These are phyloP conservation scores for Solanum gandarillasii DNA, from an alignment of 257 asterid genomes.

Conservation along the genomic window DNA sequence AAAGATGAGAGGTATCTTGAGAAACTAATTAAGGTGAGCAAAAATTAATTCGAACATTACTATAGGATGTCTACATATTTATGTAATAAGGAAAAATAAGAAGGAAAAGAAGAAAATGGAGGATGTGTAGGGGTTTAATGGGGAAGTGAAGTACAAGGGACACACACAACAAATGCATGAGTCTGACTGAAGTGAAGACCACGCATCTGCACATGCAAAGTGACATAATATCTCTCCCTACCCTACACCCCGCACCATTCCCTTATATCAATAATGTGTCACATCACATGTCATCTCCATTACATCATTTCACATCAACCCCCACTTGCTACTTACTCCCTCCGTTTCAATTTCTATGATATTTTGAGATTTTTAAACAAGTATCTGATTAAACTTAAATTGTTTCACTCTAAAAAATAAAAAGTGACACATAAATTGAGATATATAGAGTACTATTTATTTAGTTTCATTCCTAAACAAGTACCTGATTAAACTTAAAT, in stretches of 20 bases:
- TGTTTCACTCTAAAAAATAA: too few relatives aligned
- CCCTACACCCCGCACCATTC: neutral
- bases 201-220: constrained; percentile 6
- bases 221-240: neutral
- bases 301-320: neutral
- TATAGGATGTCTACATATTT: too few relatives aligned
- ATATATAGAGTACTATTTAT: too few relatives aligned
- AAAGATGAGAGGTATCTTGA: too few relatives aligned
- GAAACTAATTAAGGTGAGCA: neutral
- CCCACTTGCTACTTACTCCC: neutral
- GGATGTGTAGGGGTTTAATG: neutral
- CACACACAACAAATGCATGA: constrained; percentile 1
- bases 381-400: too few relatives aligned
- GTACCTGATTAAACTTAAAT: too few relatives aligned
- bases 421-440: neutral
- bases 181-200: constrained; percentile 1
- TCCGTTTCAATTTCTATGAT: too few relatives aligned
- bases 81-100: neutral
- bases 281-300: neutral
- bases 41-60: neutral
- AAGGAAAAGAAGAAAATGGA: neutral
- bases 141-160: neutral
- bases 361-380: too few relatives aligned
- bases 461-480: rapidly evolving
- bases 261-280: neutral